Percentiles rank a stretch among this genome's conserved stretches.
Evolutionary conservation across 2,329 filamentous ascomycete species (phyloP).

Genomic region (Colletotrichum incanum): DNA sequence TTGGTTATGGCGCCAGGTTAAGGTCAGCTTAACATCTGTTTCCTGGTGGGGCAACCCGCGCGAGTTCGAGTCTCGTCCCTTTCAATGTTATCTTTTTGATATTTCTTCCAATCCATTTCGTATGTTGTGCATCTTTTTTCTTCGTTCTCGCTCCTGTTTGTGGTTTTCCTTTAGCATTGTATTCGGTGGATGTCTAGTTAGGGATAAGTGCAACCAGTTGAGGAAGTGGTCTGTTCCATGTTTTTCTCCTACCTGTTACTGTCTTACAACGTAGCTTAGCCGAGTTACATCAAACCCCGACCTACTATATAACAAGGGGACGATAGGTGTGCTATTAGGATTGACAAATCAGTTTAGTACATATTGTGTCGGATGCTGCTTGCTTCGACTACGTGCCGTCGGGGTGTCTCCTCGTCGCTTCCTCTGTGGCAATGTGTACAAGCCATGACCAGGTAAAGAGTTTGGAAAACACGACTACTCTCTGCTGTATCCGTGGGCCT

Average conservation of each 20-base stretch:
- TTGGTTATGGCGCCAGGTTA: constrained; percentile 32
- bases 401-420: not conserved
- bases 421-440: not conserved
- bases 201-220: not conserved
- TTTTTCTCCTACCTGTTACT: not conserved
- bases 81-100: not conserved
- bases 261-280: not conserved
- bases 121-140: not conserved
- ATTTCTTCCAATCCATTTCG: not conserved
- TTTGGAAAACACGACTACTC: too few relatives aligned
- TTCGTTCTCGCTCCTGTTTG: not conserved
- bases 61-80: constrained; percentile 32
- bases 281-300: not conserved
- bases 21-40: constrained; percentile 26
- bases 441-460: too few relatives aligned
- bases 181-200: not conserved
- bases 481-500: too few relatives aligned
- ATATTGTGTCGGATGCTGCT: not conserved
- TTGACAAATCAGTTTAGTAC: too few relatives aligned
- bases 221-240: not conserved
- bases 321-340: too few relatives aligned
- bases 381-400: not conserved
- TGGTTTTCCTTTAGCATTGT: not conserved
- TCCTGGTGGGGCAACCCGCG: constrained; percentile 29
- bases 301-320: too few relatives aligned